phyloP scores from a whole-genome alignment of 805 yeast species.

The Wickerhamia fluorescens region DNA sequence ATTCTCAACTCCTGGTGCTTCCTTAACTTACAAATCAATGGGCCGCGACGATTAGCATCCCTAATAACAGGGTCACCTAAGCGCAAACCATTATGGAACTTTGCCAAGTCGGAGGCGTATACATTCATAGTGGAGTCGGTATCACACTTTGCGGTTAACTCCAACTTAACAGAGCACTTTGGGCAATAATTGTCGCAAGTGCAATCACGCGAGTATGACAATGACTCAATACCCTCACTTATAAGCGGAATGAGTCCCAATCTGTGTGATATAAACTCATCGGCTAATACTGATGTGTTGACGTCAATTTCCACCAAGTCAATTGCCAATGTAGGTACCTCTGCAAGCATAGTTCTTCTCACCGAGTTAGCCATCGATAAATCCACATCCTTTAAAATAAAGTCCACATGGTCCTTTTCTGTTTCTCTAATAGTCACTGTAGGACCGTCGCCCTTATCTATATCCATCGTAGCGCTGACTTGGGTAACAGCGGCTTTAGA shows the following conservation, averaged over 20 bases:
- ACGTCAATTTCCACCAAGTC: conserved; percentile 91
- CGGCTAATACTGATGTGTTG: conserved; percentile 93
- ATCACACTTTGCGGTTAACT: conserved; percentile 83
- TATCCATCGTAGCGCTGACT: conserved; percentile 16
- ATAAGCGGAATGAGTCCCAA: conserved; percentile 87
- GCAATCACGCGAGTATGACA: conserved; percentile 90
- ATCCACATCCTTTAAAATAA: conserved; percentile 81
- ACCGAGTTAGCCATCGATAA: conserved; percentile 86
- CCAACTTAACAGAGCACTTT: conserved; percentile 84
- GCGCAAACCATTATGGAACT: conserved; percentile 35
- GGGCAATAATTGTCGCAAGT: conserved; percentile 98
- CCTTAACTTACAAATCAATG: conserved; percentile 84
- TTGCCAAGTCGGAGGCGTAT: conserved; percentile 70
- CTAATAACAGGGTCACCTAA: conserved; percentile 83
- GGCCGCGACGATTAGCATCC: conserved; percentile 73
- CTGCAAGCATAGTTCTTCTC: conserved; percentile 88
- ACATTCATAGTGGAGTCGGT: conserved; percentile 84
- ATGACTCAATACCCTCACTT: conserved; percentile 73
- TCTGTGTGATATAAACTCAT: conserved; percentile 92
- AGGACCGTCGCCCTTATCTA: conserved; percentile 46
- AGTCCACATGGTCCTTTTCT: conserved; percentile 82
- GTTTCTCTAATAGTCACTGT: conserved; percentile 84
- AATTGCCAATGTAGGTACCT: conserved; percentile 93
- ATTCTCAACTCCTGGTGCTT: conserved; percentile 86
- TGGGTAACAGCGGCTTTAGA: too few relatives aligned